Percentiles rank a stretch among this genome's conserved stretches.
phyloP scores from a whole-genome alignment of 257 asterid species.

The Solanum corneliomulleri region DNA sequence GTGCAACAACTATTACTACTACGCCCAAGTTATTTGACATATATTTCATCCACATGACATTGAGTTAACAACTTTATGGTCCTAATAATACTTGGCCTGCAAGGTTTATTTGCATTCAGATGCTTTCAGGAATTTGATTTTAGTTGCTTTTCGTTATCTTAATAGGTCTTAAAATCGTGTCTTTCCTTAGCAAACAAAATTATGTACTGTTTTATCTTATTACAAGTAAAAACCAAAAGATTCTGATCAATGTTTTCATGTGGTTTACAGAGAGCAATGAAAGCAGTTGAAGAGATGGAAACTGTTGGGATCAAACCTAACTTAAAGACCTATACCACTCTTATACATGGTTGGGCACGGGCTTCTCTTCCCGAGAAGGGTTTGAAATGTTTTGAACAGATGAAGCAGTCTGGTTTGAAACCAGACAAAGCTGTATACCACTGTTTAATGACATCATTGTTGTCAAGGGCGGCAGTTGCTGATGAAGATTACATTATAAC shows the following conservation, averaged over 20 bases:
- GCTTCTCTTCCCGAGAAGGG: slow-evolving; percentile 96
- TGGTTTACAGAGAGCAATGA: slow-evolving; percentile 53
- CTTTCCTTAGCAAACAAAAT: not conserved
- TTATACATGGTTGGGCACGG: slow-evolving; percentile 89
- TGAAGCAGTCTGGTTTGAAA: slow-evolving; percentile 57
- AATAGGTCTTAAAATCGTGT: not conserved
- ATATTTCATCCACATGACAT: not conserved
- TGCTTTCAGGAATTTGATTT: not conserved
- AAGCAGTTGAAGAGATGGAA: slow-evolving; percentile 71
- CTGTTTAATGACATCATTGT: slow-evolving; percentile 80
- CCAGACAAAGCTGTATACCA: slow-evolving; percentile 97
- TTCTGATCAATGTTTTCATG: not conserved
- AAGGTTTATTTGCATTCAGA: not conserved
- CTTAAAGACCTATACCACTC: slow-evolving; percentile 75
- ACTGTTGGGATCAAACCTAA: slow-evolving; percentile 66
- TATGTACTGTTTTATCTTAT: not conserved
- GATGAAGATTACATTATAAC: slow-evolving; percentile 49
- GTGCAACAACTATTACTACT: not conserved
- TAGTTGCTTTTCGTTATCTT: not conserved
- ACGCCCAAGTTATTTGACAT: not conserved
- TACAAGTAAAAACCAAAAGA: not conserved
- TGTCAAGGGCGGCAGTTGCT: slow-evolving; percentile 74
- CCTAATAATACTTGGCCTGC: not conserved
- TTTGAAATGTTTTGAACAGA: slow-evolving; percentile 72
- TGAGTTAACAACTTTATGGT: not conserved